Conservation (phyloP, 345 rosid genomes). For the Trapa incisa region DNA sequence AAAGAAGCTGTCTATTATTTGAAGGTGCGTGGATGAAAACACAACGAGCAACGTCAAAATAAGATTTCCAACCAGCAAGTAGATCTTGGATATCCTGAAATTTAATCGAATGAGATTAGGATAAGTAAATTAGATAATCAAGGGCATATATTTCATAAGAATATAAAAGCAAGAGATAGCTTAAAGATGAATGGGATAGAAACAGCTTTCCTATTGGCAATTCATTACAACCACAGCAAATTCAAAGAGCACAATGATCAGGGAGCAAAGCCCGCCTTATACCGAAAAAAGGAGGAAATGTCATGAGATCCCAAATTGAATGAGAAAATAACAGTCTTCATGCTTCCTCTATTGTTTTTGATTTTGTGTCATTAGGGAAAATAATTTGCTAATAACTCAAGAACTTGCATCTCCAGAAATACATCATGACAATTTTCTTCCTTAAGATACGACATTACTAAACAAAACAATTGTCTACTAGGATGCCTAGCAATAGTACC, state of each 20-base stretch:
- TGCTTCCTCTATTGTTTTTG: background rate
- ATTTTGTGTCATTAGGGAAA: background rate
- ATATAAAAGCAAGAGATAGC: background rate
- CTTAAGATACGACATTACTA: background rate
- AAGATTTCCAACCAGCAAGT: conserved; percentile 78
- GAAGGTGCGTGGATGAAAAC: conserved; percentile 79
- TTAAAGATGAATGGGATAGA: background rate
- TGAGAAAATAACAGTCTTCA: background rate
- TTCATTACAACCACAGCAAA: background rate
- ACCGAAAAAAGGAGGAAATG: background rate
- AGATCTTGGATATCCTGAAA: conserved; percentile 78
- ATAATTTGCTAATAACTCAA: background rate
- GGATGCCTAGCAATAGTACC: conserved; percentile 26
- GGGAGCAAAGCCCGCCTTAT: background rate
- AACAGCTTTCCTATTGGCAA: background rate
- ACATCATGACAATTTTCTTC: background rate
- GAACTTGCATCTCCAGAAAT: background rate
- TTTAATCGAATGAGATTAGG: conserved; percentile 2
- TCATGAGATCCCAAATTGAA: background rate
- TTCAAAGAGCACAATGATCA: background rate
- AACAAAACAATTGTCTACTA: background rate
- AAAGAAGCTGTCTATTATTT: conserved; percentile 62
- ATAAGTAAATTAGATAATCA: background rate
- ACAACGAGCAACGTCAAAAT: conserved; percentile 65
- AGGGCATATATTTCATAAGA: background rate